A percentile compares a stretch with the other conserved stretches of the same genome.
Conservation (phyloP, 2,329 filamentous ascomycete genomes). For the Penicillium sclerotigenum region DNA sequence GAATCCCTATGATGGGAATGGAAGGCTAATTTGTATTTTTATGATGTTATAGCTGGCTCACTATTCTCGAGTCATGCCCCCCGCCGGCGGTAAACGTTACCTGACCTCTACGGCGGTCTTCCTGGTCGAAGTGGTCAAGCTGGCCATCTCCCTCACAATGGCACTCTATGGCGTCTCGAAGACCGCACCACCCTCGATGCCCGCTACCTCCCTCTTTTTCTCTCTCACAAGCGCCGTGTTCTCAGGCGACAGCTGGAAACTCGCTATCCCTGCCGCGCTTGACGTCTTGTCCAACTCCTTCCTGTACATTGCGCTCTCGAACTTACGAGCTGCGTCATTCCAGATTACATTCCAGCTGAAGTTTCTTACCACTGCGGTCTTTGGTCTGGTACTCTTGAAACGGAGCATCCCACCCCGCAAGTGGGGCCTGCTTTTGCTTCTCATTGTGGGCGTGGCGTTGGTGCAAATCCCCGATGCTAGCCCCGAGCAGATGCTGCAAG, state of each 20-base stretch:
- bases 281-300: slow-evolving; percentile 93
- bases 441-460: slow-evolving; percentile 78
- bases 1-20: neutral
- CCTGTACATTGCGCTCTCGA: slow-evolving; percentile 87
- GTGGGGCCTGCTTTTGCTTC: slow-evolving; percentile 75
- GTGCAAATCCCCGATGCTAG: slow-evolving; percentile 72
- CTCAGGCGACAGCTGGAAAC: slow-evolving; percentile 87
- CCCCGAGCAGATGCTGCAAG: slow-evolving; percentile 54
- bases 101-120: slow-evolving; percentile 92
- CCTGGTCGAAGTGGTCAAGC: slow-evolving; percentile 87
- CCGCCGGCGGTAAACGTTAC: slow-evolving; percentile 77
- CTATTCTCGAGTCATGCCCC: slow-evolving; percentile 92
- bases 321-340: slow-evolving; percentile 87
- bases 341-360: slow-evolving; percentile 93
- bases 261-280: slow-evolving; percentile 80
- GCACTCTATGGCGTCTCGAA: slow-evolving; percentile 82
- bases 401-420: slow-evolving; percentile 67
- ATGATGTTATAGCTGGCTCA: slow-evolving; percentile 68
- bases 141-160: slow-evolving; percentile 79
- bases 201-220: slow-evolving; percentile 74
- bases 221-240: slow-evolving; percentile 80
- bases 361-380: slow-evolving; percentile 85
- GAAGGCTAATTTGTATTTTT: slow-evolving; percentile 10
- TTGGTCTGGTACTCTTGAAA: slow-evolving; percentile 75
- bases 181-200: slow-evolving; percentile 72